Percentiles rank a stretch among this genome's conserved stretches.
Evolutionary conservation across 768 basidiomycete species (phyloP).

Genomic region (Suillus subaureus): DNA sequence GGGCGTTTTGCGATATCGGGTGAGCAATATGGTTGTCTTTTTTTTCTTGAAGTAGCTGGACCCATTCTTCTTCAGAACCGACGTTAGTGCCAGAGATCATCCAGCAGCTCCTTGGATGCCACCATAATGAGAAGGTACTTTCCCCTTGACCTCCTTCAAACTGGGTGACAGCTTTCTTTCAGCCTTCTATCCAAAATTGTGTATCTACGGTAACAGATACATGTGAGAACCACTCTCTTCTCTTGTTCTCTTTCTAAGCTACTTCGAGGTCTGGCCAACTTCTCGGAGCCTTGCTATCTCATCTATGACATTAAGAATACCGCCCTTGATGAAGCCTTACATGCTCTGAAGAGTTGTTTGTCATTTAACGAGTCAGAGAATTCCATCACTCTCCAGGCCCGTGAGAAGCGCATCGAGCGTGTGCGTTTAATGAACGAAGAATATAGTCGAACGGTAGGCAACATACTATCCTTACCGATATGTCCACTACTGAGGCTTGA

Average conservation of each 20-base stretch:
- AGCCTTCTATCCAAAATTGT: constrained; percentile 80
- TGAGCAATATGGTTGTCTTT: constrained; percentile 19
- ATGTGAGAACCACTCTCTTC: constrained; percentile 40
- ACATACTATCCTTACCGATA: not conserved
- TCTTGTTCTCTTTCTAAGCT: constrained; percentile 1
- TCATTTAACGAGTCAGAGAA: constrained; percentile 33
- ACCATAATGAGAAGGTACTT: constrained; percentile 81
- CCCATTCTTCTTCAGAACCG: constrained; percentile 49
- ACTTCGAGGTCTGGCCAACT: constrained; percentile 53
- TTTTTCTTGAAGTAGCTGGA: constrained; percentile 2
- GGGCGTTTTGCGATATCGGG: constrained; percentile 47
- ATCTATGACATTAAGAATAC: constrained; percentile 54
- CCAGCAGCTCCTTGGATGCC: constrained; percentile 65
- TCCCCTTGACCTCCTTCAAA: not conserved
- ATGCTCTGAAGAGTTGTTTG: constrained; percentile 41
- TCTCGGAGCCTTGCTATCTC: constrained; percentile 61
- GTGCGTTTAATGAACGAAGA: constrained; percentile 43
- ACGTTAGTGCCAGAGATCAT: constrained; percentile 61
- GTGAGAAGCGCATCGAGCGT: constrained; percentile 49
- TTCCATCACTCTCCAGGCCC: constrained; percentile 42
- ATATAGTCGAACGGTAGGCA: constrained; percentile 46
- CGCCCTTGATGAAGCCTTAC: constrained; percentile 40
- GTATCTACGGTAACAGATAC: constrained; percentile 70
- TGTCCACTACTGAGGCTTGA: constrained; percentile 3
- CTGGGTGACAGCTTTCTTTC: constrained; percentile 2